phyloP scores from a whole-genome alignment of 2,329 filamentous ascomycete genomes.

The Penicillium decumbens region DNA sequence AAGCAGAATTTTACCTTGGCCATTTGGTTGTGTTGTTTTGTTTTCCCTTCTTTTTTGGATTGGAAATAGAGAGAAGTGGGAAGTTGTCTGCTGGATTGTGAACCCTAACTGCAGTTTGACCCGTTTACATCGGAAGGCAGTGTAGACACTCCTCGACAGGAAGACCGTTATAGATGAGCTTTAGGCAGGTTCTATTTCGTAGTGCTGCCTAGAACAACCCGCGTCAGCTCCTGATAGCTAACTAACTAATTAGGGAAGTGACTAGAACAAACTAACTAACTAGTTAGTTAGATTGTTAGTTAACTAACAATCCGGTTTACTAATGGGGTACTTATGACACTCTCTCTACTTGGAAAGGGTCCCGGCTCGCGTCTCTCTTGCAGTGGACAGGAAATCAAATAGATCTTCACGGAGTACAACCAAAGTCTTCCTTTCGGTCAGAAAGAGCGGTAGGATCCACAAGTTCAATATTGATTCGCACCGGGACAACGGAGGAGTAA shows the following conservation, averaged over 20 bases:
- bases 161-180: background rate
- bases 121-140: background rate
- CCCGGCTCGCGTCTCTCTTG: background rate
- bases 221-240: background rate
- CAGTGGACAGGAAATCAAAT: background rate
- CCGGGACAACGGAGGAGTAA: background rate
- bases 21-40: background rate
- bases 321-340: background rate
- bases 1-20: background rate
- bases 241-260: no score
- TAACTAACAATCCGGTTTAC: background rate
- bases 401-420: background rate
- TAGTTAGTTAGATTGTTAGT: no score
- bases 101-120: background rate
- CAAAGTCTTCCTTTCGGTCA: background rate
- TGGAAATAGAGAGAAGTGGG: background rate
- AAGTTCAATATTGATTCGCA: background rate
- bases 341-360: background rate
- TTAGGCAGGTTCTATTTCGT: no score
- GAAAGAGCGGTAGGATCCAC: slow-evolving; percentile 6
- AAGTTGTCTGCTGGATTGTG: background rate
- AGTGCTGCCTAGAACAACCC: background rate
- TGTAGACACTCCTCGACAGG: background rate
- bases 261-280: no score
- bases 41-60: background rate